Conservation (phyloP, 202 grass and related monocot genomes). For the Schoenoplectus tabernaemontani region DNA sequence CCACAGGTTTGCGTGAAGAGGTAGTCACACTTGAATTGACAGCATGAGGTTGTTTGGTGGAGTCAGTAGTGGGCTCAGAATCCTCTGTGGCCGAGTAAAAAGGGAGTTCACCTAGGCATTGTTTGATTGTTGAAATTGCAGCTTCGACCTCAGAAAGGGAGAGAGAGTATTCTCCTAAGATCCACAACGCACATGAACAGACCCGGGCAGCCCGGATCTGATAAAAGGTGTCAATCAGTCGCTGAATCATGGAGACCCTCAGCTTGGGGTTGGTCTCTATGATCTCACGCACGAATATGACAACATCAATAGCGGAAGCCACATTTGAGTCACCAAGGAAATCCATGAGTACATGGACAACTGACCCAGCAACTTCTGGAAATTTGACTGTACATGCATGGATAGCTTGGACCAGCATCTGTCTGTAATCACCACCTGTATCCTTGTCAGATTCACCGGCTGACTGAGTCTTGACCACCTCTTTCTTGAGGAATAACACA, state of each 20-base stretch:
- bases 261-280: constrained; percentile 69
- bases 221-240: constrained; percentile 57
- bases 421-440: constrained; percentile 47
- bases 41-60: constrained; percentile 29
- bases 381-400: constrained; percentile 53
- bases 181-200: constrained; percentile 56
- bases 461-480: constrained; percentile 51
- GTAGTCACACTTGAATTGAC: constrained; percentile 48
- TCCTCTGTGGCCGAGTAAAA: constrained; percentile 56
- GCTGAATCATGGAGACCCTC: constrained; percentile 61
- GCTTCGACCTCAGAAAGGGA: constrained; percentile 61
- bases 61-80: constrained; percentile 27
- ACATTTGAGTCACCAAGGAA: constrained; percentile 61
- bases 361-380: constrained; percentile 53
- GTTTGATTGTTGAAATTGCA: constrained; percentile 55
- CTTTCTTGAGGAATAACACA: constrained; percentile 60
- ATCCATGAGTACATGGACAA: constrained; percentile 76
- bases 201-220: constrained; percentile 60
- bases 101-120: constrained; percentile 55
- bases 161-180: constrained; percentile 68
- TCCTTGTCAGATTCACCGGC: constrained; percentile 42
- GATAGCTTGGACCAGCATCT: constrained; percentile 82
- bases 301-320: constrained; percentile 50
- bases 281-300: constrained; percentile 70
- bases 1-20: constrained; percentile 55